These are phyloP conservation scores for Phlebopus sp. DNA, from an alignment of 1,284 basidiomycete species.

Conservation along the genomic window DNA sequence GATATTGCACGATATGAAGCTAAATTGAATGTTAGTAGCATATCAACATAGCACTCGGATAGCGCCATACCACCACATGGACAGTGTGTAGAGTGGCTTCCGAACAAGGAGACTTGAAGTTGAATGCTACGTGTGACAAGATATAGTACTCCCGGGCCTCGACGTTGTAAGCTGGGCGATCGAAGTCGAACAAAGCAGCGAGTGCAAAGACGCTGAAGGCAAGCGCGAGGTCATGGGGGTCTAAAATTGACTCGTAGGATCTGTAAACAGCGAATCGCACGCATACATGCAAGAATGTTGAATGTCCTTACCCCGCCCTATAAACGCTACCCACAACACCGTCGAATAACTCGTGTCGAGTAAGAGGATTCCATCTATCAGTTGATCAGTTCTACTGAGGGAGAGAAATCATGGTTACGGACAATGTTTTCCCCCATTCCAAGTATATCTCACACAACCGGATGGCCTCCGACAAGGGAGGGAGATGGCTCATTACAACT, in stretches of 20 bases:
- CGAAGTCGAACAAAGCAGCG: constrained; percentile 48
- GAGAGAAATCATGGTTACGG: constrained; percentile 13
- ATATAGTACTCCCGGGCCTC: constrained; percentile 60
- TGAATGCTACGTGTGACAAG: constrained; percentile 50
- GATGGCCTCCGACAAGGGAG: constrained; percentile 51
- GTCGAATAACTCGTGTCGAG: constrained; percentile 47
- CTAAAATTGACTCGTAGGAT: constrained; percentile 32
- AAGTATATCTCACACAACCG: constrained; percentile 55
- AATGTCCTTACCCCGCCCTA: constrained; percentile 37
- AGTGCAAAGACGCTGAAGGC: constrained; percentile 56
- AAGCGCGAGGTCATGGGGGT: constrained; percentile 48
- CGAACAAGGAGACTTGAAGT: constrained; percentile 41
- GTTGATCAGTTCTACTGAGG: constrained; percentile 7
- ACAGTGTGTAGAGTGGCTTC: constrained; percentile 53
- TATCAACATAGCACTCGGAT: neutral
- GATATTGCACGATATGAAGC: constrained; percentile 56
- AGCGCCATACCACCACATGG: constrained; percentile 48
- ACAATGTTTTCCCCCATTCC: constrained; percentile 52
- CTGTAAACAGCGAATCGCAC: constrained; percentile 19
- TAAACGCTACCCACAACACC: constrained; percentile 48
- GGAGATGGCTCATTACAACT: constrained; percentile 44
- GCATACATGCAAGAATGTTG: constrained; percentile 6
- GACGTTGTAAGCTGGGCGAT: constrained; percentile 39
- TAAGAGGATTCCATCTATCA: constrained; percentile 37
- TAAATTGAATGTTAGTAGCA: constrained; percentile 20